These are phyloP conservation scores for Neurospora discreta DNA, from an alignment of 495 filamentous ascomycete species.

Conservation along the genomic window DNA sequence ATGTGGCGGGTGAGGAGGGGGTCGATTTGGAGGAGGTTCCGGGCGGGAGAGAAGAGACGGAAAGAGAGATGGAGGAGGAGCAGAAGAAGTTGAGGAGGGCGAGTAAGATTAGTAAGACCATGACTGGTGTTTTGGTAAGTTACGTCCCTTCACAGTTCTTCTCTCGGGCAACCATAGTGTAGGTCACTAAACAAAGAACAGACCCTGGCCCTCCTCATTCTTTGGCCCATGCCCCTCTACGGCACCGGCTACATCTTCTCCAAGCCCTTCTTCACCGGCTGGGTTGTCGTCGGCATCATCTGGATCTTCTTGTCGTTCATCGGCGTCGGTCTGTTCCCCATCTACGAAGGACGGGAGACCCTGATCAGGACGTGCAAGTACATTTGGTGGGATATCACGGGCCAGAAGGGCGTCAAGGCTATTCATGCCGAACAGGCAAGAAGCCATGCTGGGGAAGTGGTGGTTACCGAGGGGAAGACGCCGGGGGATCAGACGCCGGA, in stretches of 20 bases:
- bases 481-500: background rate
- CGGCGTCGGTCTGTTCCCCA: constrained; percentile 70
- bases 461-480: background rate
- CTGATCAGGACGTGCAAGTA: constrained; percentile 51
- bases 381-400: constrained; percentile 59
- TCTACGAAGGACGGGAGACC: constrained; percentile 69
- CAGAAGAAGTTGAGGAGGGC: constrained; percentile 57
- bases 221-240: constrained; percentile 97
- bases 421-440: constrained; percentile 22
- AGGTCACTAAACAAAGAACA: constrained; percentile 4
- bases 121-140: constrained; percentile 54
- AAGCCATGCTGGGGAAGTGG: background rate
- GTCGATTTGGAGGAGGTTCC: constrained; percentile 62
- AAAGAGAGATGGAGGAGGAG: constrained; percentile 43
- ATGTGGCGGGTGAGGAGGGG: constrained; percentile 55
- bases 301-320: constrained; percentile 72
- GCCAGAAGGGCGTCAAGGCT: constrained; percentile 37
- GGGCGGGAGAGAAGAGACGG: constrained; percentile 35
- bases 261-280: constrained; percentile 86
- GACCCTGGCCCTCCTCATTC: constrained; percentile 65
- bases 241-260: constrained; percentile 78
- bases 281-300: constrained; percentile 74
- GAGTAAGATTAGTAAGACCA: constrained; percentile 64
- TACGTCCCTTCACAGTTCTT: too few relatives aligned
- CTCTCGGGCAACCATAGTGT: too few relatives aligned